Evolutionary conservation across 2,329 filamentous ascomycete species (phyloP).

Genomic region (Balansia obtecta): DNA sequence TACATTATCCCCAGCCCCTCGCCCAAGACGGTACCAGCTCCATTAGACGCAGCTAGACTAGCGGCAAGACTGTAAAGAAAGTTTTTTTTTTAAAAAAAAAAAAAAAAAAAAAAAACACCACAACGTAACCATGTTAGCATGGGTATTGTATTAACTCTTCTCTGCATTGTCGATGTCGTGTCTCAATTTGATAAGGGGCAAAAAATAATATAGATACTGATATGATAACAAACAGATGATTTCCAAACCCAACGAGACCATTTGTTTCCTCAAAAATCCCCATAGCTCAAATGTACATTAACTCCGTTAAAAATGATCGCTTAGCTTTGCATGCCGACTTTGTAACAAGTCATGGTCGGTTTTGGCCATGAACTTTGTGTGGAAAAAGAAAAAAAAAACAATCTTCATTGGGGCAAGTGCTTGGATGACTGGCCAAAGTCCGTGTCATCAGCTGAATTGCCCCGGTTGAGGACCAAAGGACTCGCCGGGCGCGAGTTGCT

Average conservation of each 20-base stretch:
- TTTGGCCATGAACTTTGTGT: no score
- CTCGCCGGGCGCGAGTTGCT: conserved; percentile 21
- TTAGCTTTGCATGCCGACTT: not conserved
- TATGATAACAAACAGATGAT: not conserved
- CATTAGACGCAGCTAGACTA: no score
- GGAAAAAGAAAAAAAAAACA: not conserved
- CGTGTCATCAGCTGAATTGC: conserved; percentile 19
- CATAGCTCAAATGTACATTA: not conserved
- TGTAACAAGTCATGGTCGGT: no score
- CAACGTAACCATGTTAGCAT: not conserved
- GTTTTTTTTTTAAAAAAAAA: no score
- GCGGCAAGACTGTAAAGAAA: no score
- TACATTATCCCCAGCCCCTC: no score
- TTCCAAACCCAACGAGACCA: not conserved
- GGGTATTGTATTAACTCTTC: conserved; percentile 3
- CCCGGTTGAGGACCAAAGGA: conserved; percentile 29
- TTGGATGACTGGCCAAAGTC: not conserved
- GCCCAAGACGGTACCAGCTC: no score
- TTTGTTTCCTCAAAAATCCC: no score
- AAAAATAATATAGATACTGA: not conserved
- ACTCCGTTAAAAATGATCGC: conserved; percentile 1
- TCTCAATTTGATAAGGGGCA: not conserved
- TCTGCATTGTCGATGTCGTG: not conserved
- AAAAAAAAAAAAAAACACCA: not conserved
- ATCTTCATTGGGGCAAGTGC: no score